Percentiles rank a stretch among this genome's conserved stretches.
These are phyloP conservation scores for Ilyonectria mors-panacis DNA, from an alignment of 2,329 filamentous ascomycete species.

Conservation along the genomic window DNA sequence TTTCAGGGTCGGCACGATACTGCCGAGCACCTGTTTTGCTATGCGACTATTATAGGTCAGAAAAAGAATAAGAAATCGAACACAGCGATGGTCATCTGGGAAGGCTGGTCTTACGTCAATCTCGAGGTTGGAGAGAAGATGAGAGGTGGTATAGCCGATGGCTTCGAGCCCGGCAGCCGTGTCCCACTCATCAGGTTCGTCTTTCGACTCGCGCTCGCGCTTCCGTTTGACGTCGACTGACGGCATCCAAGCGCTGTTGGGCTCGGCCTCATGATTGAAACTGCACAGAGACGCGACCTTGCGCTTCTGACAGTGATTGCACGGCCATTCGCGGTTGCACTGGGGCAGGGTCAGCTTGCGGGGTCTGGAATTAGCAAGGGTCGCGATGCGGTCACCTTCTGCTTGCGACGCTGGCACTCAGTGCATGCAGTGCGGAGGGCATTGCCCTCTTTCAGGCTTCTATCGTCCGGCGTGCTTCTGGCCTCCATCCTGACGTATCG, in stretches of 20 bases:
- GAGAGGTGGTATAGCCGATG: conserved; percentile 53
- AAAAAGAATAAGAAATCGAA: background rate
- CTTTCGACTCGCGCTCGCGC: conserved; percentile 46
- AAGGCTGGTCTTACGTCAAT: conserved; percentile 42
- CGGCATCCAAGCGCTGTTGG: conserved; percentile 37
- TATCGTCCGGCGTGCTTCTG: conserved; percentile 27
- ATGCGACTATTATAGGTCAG: conserved; percentile 23
- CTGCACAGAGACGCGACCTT: conserved; percentile 55
- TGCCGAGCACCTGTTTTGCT: conserved; percentile 18
- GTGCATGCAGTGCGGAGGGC: conserved; percentile 56
- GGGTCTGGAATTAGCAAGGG: conserved; percentile 6
- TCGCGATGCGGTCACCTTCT: conserved; percentile 49
- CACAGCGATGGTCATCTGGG: background rate
- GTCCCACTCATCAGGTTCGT: conserved; percentile 14
- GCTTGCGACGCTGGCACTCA: conserved; percentile 59
- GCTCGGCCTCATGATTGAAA: conserved; percentile 47
- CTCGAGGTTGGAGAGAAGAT: conserved; percentile 50
- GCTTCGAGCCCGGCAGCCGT: conserved; percentile 46
- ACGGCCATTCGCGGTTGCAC: conserved; percentile 59
- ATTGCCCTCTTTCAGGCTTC: conserved; percentile 32
- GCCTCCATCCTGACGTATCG: background rate
- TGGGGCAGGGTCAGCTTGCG: conserved; percentile 27
- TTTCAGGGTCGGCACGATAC: conserved; percentile 28
- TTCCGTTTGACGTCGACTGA: conserved; percentile 42
- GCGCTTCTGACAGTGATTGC: conserved; percentile 57